phyloP scores from a whole-genome alignment of 2,329 filamentous ascomycete species.

The Emmonsia crescens region DNA sequence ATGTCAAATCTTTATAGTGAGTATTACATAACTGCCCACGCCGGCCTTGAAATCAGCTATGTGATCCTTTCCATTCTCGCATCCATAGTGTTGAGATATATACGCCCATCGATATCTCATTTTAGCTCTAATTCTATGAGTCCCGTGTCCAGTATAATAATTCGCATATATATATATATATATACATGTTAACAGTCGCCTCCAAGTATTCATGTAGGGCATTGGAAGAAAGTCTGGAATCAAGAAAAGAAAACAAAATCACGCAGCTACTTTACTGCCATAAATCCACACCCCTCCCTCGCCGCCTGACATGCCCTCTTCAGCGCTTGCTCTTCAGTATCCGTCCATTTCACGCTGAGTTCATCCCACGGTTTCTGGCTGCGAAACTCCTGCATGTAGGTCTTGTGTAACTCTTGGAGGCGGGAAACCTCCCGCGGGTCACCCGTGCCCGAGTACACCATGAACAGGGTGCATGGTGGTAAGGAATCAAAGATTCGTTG shows the following conservation, averaged over 20 bases:
- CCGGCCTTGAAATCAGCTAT: neutral
- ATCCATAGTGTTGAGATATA: neutral
- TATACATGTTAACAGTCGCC: neutral
- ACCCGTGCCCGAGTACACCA: slow-evolving; percentile 55
- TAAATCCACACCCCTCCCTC: slow-evolving; percentile 48
- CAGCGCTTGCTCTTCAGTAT: slow-evolving; percentile 50
- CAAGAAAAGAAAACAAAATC: neutral
- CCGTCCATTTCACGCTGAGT: slow-evolving; percentile 53
- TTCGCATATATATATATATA: neutral
- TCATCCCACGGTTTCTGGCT: slow-evolving; percentile 52
- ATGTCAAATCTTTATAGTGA: neutral
- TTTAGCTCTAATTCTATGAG: neutral
- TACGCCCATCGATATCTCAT: neutral
- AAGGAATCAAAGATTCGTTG: slow-evolving; percentile 44
- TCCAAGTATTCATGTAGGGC: neutral
- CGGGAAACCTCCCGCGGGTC: slow-evolving; percentile 48
- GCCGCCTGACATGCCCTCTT: slow-evolving; percentile 46
- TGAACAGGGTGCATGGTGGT: slow-evolving; percentile 48
- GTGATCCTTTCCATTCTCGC: neutral
- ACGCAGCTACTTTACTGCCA: slow-evolving; percentile 45
- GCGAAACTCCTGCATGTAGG: slow-evolving; percentile 46
- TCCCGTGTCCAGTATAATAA: neutral
- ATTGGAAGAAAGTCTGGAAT: neutral
- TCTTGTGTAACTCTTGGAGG: slow-evolving; percentile 46
- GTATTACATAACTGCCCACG: neutral